A percentile compares a stretch with the other conserved stretches of the same genome.
phyloP scores from a whole-genome alignment of 345 rosid species.

The Camelina neglecta region DNA sequence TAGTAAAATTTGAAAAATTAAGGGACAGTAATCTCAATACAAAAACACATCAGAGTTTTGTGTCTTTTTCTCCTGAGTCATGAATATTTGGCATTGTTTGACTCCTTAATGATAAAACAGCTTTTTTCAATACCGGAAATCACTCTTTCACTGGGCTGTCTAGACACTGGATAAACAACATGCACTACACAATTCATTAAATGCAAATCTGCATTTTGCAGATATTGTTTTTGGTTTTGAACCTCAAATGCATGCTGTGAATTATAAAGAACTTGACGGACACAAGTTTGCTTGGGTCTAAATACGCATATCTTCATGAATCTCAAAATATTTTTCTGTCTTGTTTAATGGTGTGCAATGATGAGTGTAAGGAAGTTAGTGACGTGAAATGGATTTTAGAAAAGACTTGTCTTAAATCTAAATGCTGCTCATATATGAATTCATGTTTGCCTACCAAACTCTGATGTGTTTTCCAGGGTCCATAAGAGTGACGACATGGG shows the following conservation, averaged over 20 bases:
- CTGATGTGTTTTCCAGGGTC: constrained; percentile 33
- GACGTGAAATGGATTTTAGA: constrained; percentile 13
- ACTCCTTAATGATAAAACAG: constrained; percentile 66
- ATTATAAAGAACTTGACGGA: constrained; percentile 1
- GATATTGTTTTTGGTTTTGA: constrained; percentile 6
- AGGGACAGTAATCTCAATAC: too few species aligned
- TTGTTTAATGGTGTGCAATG: background rate
- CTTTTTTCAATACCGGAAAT: constrained; percentile 51
- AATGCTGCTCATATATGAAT: constrained; percentile 7
- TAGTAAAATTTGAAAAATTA: too few species aligned
- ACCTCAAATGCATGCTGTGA: constrained; percentile 16
- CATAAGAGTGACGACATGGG: constrained; percentile 49
- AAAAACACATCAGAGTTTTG: too few species aligned
- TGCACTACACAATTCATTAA: constrained; percentile 1
- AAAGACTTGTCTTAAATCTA: constrained; percentile 7
- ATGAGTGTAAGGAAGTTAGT: background rate
- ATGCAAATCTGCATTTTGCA: constrained; percentile 27
- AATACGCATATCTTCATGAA: constrained; percentile 13
- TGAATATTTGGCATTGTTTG: constrained; percentile 37
- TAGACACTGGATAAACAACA: constrained; percentile 63
- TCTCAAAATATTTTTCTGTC: background rate
- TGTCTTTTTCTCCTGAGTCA: background rate
- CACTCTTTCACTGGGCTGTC: constrained; percentile 70
- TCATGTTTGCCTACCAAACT: constrained; percentile 21
- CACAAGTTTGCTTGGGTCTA: constrained; percentile 16